Conservation (phyloP, 345 rosid genomes). For the Eucalyptus sideroxylon region DNA sequence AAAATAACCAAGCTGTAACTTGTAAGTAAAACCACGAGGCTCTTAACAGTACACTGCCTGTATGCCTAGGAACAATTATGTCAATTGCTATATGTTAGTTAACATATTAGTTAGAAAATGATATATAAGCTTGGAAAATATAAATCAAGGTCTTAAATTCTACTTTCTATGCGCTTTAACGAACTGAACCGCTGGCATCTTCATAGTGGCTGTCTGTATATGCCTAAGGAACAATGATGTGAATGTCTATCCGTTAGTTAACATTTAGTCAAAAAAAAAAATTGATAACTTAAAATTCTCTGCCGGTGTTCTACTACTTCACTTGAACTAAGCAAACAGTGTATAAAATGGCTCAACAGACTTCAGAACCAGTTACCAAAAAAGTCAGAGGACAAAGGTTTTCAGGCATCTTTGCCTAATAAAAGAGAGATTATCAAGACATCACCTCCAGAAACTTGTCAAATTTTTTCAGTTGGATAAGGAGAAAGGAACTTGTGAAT, state of each 20-base stretch:
- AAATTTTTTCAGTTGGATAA: neutral
- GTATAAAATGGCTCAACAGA: neutral
- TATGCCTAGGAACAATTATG: slow-evolving; percentile 1
- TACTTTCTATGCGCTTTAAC: neutral
- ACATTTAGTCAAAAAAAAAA: neutral
- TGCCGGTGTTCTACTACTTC: neutral
- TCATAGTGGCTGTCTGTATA: neutral
- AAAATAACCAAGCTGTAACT: neutral
- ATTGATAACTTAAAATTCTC: neutral
- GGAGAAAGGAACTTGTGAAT: neutral
- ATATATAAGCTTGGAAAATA: neutral
- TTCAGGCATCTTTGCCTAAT: neutral
- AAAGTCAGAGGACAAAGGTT: neutral
- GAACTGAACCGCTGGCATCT: neutral
- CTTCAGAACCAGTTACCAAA: neutral
- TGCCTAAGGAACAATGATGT: neutral
- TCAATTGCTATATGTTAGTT: neutral
- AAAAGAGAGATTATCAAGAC: neutral
- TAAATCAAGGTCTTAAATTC: neutral
- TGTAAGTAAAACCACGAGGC: neutral
- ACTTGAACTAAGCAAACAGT: neutral
- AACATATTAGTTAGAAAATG: neutral
- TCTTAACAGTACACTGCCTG: neutral
- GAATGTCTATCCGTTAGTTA: neutral
- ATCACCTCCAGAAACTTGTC: neutral